Conservation (phyloP, 805 yeast genomes). For the Pichia occidentalis region DNA sequence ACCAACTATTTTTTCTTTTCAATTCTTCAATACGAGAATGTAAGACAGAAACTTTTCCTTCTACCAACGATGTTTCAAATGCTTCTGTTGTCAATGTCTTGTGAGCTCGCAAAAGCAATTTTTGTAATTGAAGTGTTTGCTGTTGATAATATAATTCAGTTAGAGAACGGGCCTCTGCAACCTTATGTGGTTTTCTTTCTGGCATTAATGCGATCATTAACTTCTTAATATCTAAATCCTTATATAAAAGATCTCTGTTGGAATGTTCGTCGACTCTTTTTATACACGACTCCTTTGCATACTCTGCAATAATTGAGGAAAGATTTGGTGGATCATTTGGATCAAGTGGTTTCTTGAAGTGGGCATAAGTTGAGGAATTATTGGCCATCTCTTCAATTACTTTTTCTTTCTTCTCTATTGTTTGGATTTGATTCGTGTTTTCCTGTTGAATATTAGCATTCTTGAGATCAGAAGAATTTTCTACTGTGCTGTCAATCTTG, state of each 20-base stretch:
- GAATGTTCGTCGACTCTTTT: conserved; percentile 26
- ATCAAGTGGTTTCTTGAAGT: neutral
- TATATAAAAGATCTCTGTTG: conserved; percentile 29
- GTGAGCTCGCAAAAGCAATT: conserved; percentile 76
- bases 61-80: conserved; percentile 77
- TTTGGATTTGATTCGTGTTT: too few relatives aligned
- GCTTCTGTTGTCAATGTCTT: conserved; percentile 80
- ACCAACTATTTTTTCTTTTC: conserved; percentile 83
- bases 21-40: conserved; percentile 89
- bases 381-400: neutral
- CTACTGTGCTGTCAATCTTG: too few relatives aligned
- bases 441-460: too few relatives aligned
- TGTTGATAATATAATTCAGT: conserved; percentile 84
- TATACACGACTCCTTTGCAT: conserved; percentile 18
- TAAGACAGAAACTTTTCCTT: conserved; percentile 85
- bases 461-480: too few relatives aligned
- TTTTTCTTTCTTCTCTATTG: neutral
- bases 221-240: conserved; percentile 38
- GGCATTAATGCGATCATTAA: conserved; percentile 42
- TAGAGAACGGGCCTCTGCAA: conserved; percentile 56
- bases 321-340: conserved; percentile 26
- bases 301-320: conserved; percentile 25
- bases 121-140: conserved; percentile 80
- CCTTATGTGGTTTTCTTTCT: conserved; percentile 45
- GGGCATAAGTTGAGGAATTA: too few relatives aligned